Base-by-base conservation (phyloP, 352 stramenopile species). In the Halophytophthora polymorphica region DNA sequence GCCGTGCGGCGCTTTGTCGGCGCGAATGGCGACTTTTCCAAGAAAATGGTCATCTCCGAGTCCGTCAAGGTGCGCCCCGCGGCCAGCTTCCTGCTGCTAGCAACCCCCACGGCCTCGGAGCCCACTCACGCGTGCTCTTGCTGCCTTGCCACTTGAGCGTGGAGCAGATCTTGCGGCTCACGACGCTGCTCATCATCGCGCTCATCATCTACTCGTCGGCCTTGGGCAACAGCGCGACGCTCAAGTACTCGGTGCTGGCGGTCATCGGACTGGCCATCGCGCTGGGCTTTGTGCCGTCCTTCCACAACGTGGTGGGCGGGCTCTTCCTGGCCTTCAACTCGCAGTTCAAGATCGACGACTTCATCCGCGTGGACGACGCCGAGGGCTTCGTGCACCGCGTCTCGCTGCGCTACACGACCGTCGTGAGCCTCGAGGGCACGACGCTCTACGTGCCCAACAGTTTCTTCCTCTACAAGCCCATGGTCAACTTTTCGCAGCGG, bases 391-490 rank as follows among this genome's bases (percentile, higher is more conserved):
- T 95, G 6, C 83, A 93, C 45, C 83, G 81, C 18, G 78, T 93
- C 6, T 88, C 81, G 50, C 68, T 95, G 38, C 77, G 85, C 2
- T 95, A 92, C 64, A 95, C 85, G 42, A 90, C 81, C 7, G 53
- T 95, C 19, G 66, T 93, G 60, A 91, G 75, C n/a, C 66, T 83
- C 15, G 83, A 92, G 23, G 78, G 79, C 33, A 93, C 85, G 28
- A 88, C 83, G 37, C 62, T 91, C 15, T 93, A 83, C 52, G 71
- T 95, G 18, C 82, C 82, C 22, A 94, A 94, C 63, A 93, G 83
- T 51, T 93, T 91, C 54, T 95, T 95, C 47, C 60, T 95, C n/a
- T 95, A 91, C 75, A 92, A 92, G 43, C 85, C 82, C 21, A 93
- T 95, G 85, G 76, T 95, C 28, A 95, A 95, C 51, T 95, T 83